A percentile compares a stretch with the other conserved stretches of the same genome.
Conservation (phyloP, 257 asterid species). For the Nicotiana obtusifolia region DNA sequence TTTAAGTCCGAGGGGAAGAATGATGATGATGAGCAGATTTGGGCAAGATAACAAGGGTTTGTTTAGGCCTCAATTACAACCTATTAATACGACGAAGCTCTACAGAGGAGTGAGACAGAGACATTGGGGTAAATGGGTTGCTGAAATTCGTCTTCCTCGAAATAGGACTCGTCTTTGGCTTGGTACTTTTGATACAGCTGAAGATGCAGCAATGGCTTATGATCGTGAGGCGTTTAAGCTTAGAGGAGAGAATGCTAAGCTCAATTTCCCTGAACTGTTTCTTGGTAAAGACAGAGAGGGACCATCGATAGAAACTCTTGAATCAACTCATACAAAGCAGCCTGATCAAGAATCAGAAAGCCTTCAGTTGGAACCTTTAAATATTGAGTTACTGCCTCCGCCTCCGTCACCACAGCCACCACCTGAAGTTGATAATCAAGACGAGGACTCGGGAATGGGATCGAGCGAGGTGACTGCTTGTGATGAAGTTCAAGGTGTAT, state of each 20-base stretch:
- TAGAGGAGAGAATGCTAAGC: constrained; percentile 79
- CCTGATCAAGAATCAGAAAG: constrained; percentile 13
- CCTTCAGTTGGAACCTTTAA: neutral
- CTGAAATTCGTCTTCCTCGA: constrained; percentile 86
- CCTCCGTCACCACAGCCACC: neutral
- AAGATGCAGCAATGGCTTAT: constrained; percentile 91
- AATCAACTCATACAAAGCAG: too few relatives aligned
- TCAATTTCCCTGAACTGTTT: constrained; percentile 78
- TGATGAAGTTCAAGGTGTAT: constrained; percentile 19
- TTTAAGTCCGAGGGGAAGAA: constrained; percentile 69
- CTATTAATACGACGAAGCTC: constrained; percentile 50
- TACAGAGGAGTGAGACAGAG: constrained; percentile 93
- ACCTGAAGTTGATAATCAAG: constrained; percentile 19
- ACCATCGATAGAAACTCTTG: neutral
- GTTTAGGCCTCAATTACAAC: constrained; percentile 40
- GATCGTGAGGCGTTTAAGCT: constrained; percentile 86
- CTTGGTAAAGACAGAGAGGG: constrained; percentile 36
- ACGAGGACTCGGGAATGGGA: constrained; percentile 24
- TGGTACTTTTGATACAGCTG: constrained; percentile 89
- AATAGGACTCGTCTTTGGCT: constrained; percentile 95
- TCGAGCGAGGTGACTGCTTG: constrained; percentile 21
- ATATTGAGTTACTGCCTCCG: constrained; percentile 11
- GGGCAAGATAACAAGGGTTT: constrained; percentile 26
- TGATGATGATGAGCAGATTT: constrained; percentile 63
- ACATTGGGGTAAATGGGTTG: constrained; percentile 99